Conservation (phyloP, 768 basidiomycete genomes). For the Phanerodontia chrysosporium region DNA sequence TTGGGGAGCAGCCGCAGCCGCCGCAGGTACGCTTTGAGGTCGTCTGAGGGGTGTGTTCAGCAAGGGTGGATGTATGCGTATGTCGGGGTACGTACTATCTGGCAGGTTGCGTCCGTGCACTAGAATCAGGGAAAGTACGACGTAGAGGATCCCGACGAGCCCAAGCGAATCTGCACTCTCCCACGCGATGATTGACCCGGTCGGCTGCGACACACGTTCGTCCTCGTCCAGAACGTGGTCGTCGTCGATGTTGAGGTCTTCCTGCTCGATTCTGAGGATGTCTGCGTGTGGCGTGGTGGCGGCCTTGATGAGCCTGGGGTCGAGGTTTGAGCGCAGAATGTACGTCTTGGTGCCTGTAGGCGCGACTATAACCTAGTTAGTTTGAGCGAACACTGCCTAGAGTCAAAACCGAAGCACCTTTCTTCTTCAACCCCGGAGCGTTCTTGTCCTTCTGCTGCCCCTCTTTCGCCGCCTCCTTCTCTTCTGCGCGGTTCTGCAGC, state of each 20-base stretch:
- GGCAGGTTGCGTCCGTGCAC: conserved; percentile 69
- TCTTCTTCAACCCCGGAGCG: conserved; percentile 62
- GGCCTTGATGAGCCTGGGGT: conserved; percentile 55
- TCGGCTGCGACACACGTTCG: conserved; percentile 38
- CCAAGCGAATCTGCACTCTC: conserved; percentile 63
- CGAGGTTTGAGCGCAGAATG: conserved; percentile 73
- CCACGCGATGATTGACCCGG: conserved; percentile 75
- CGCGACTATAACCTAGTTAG: conserved; percentile 34
- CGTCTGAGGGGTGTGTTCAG: conserved; percentile 40
- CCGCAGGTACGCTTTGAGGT: conserved; percentile 67
- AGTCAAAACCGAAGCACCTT: conserved; percentile 36
- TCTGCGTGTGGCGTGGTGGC: conserved; percentile 48
- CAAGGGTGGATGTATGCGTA: not conserved
- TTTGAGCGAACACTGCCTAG: not conserved
- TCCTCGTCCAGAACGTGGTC: conserved; percentile 40
- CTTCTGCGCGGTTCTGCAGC: conserved; percentile 56
- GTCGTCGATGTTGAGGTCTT: conserved; percentile 43
- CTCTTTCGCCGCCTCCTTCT: conserved; percentile 40
- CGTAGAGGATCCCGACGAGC: conserved; percentile 69
- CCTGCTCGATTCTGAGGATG: conserved; percentile 42
- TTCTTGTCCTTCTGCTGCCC: conserved; percentile 33
- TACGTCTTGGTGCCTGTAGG: conserved; percentile 71
- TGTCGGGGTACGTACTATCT: conserved; percentile 55
- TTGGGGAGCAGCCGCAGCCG: conserved; percentile 58
- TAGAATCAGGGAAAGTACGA: conserved; percentile 81